Percentiles rank a stretch among this genome's conserved stretches.
These are phyloP conservation scores for Phlebiopsis gigantea DNA, from an alignment of 768 basidiomycete species.

Conservation along the genomic window DNA sequence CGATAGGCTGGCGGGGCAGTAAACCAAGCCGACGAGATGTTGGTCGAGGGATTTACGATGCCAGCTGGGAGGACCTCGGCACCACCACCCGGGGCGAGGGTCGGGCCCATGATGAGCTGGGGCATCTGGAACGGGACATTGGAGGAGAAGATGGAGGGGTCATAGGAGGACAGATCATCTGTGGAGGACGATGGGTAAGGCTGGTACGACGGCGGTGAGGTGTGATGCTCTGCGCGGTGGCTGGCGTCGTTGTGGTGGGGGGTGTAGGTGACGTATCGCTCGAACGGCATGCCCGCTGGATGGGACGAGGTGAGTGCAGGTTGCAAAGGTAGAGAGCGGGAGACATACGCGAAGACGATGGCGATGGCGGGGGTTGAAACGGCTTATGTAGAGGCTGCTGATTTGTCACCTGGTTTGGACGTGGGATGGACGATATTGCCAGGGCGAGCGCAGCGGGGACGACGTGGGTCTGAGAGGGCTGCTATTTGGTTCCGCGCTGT, in stretches of 20 bases:
- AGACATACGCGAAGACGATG: not conserved
- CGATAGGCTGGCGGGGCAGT: not conserved
- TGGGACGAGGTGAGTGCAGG: not conserved
- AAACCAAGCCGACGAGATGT: not conserved
- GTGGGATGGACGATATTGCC: not conserved
- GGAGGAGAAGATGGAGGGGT: slow-evolving; percentile 21
- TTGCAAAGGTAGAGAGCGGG: not conserved
- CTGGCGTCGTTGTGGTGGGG: slow-evolving; percentile 5
- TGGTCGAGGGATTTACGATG: slow-evolving; percentile 25
- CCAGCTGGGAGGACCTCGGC: slow-evolving; percentile 63
- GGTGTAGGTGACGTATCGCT: slow-evolving; percentile 19
- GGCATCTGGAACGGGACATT: slow-evolving; percentile 56
- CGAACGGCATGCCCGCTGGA: slow-evolving; percentile 22
- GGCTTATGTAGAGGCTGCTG: not conserved
- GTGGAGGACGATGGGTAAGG: not conserved
- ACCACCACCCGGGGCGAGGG: slow-evolving; percentile 66
- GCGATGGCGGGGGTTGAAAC: not conserved
- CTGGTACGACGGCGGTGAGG: not conserved
- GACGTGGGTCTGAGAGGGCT: not conserved
- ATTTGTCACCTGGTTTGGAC: not conserved
- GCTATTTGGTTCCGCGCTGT: not conserved
- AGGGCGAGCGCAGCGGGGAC: not conserved
- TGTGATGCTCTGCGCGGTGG: not conserved
- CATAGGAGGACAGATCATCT: slow-evolving; percentile 11
- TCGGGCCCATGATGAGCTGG: slow-evolving; percentile 58